These are phyloP conservation scores for Metschnikowia vanudenii DNA, from an alignment of 805 yeast species.

Conservation along the genomic window DNA sequence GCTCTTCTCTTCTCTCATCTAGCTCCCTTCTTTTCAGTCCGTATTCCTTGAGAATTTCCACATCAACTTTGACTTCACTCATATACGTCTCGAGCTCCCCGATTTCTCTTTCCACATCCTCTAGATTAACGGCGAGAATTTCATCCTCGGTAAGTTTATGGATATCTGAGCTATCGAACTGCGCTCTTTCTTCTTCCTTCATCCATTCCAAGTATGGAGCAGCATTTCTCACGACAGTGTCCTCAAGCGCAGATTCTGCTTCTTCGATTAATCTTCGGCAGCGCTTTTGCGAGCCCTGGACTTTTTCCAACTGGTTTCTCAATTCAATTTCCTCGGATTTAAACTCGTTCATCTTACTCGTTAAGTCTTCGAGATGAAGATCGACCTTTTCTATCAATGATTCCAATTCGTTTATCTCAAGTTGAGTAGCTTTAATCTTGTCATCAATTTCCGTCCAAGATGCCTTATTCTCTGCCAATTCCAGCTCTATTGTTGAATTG, in stretches of 20 bases:
- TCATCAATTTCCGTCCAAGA: constrained; percentile 23
- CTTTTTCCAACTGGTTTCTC: constrained; percentile 60
- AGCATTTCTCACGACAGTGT: constrained; percentile 54
- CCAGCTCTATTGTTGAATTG: constrained; percentile 25
- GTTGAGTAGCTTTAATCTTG: constrained; percentile 29
- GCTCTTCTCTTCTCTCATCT: constrained; percentile 57
- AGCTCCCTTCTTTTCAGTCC: constrained; percentile 65
- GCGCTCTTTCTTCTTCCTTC: constrained; percentile 34
- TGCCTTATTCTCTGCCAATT: constrained; percentile 24
- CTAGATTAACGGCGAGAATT: constrained; percentile 46
- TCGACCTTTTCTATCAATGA: constrained; percentile 38
- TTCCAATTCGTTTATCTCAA: constrained; percentile 37
- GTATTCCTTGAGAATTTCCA: constrained; percentile 76
- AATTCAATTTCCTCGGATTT: constrained; percentile 67
- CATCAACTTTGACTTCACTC: constrained; percentile 59
- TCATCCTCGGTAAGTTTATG: constrained; percentile 52
- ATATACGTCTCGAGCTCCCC: constrained; percentile 54
- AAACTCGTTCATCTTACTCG: constrained; percentile 51
- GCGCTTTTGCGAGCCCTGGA: constrained; percentile 37
- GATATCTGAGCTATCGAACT: constrained; percentile 37
- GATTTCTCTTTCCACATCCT: constrained; percentile 50
- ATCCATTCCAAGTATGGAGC: constrained; percentile 52
- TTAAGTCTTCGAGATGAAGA: constrained; percentile 34
- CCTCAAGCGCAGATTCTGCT: constrained; percentile 40
- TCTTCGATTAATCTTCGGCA: constrained; percentile 40